Conservation (phyloP, 192 early-diverging fungal genomes). For the Mortierella claussenii region DNA sequence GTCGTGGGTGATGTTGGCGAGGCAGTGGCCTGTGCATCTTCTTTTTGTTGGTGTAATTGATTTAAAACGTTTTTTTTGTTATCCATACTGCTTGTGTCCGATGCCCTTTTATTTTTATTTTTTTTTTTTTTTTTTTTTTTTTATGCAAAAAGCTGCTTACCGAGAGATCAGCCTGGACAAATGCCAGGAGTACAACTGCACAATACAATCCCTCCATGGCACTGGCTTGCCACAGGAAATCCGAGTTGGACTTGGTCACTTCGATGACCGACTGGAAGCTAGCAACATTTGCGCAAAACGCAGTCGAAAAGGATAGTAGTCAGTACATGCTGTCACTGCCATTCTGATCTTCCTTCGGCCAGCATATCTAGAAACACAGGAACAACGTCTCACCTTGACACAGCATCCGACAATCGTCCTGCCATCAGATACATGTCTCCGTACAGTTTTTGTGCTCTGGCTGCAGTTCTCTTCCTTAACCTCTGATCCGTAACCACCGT, state of each 20-base stretch:
- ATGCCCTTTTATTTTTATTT: background rate
- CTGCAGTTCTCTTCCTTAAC: constrained; percentile 71
- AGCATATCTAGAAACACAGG: too few relatives aligned
- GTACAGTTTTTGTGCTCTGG: constrained; percentile 76
- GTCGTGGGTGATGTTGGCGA: constrained; percentile 50
- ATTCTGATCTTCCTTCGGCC: too few relatives aligned
- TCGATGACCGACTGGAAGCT: constrained; percentile 78
- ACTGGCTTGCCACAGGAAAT: constrained; percentile 81
- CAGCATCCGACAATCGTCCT: constrained; percentile 76
- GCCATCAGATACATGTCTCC: constrained; percentile 81
- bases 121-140: background rate
- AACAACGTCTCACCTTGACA: constrained; percentile 64
- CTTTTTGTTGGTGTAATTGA: constrained; percentile 41
- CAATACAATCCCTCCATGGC: constrained; percentile 77
- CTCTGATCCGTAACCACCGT: constrained; percentile 51
- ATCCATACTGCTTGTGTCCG: too few relatives aligned
- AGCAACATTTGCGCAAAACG: too few relatives aligned
- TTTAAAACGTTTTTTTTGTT: background rate
- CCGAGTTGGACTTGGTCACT: constrained; percentile 67
- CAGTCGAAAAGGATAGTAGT: background rate
- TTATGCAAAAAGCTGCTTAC: constrained; percentile 53
- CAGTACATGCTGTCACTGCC: background rate
- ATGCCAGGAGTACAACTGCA: constrained; percentile 66
- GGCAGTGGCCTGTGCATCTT: constrained; percentile 22
- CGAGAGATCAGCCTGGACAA: constrained; percentile 70